Base-by-base conservation (phyloP, 129 eudicot genomes). In the Artemisia tridentata region DNA sequence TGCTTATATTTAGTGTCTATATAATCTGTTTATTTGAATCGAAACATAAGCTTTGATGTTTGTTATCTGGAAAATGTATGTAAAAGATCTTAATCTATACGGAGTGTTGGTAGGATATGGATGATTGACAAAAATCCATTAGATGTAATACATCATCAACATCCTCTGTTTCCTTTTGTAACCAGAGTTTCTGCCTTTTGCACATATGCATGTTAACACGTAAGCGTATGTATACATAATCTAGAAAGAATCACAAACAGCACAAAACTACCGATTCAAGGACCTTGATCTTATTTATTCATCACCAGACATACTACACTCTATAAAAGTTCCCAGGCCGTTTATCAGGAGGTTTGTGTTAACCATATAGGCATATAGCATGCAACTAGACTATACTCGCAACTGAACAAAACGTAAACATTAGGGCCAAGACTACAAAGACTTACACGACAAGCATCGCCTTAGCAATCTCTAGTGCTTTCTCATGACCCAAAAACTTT, bases 381-480 rank as follows among this genome's bases (percentile, higher is more conserved):
- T 18, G 51, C 60, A 75, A 45, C 79, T 65, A 65, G 34, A 65
- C 72, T 56, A 75, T 65, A 54, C 52, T 72, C 11, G 54, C 55
- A 74, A 20, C 56, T 29, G 11, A 64, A 20, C 16, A 34, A 9
- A 19, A 20, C 52, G 53, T 70, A 31, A 49, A 29, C 19, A 51
- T 31, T 38, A 11, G 15, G 0, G 14, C 18, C 5, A 63, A 14
- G 31, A 52, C 48, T 19, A 23, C 18, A 38, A 59, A 11, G 64
- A 45, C 54, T 79, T 69, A 80, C 54, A 75, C 63, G 53, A 92
- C 79, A 19, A 84, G 80, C 91, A 90, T 82, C 3, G 86, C 71
- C 80, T 90, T 90, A 1, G 89, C 91, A 27, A 95, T 63, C 65
- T 95, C 99, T 17, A 87, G 67, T 0, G 97, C 97, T 79, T 95